Evolutionary conservation across 1,284 basidiomycete genomes (phyloP), one percentile per base, ranked within the genome.

Genomic region (Crucibulum cyathiforme): DNA sequence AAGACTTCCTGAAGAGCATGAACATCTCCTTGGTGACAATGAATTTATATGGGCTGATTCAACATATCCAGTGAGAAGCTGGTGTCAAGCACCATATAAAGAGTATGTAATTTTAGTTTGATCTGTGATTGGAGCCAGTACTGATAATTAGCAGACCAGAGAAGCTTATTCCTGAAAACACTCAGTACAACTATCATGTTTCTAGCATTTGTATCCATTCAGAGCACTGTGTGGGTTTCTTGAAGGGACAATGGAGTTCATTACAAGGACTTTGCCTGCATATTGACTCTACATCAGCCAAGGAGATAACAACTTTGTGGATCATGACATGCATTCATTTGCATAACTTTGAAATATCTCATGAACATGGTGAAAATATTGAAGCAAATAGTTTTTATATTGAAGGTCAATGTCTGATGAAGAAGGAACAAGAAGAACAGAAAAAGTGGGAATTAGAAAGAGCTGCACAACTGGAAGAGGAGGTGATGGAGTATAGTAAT

Each of bases 41-140:
- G 69, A 74, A 46, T 76, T 65, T 35, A 58, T 73, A 8, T 76
- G 74, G 74, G 74, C 72, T 3, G 74, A 76, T 57, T 75, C 74
- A 1, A 71, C 72, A 19, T 76, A 76, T 63, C 61, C 71, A 5
- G 62, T 74, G 12, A 12, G 39, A 41, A 41, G 9, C 9, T 41
- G 39, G 39, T 41, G 39, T 41, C 39, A 41, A n/a, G 39, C n/a
- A n/a, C 39, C 39, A 41, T 41, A 41, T 41, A 41, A 41, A n/a
- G 39, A 41, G 39, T 41, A 61, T 62, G 35, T 41, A 41, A 9
- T 9, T 41, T 41, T n/a, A n/a, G n/a, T n/a, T n/a, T n/a, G n/a
- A 41, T 41, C 39, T 41, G 9, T 41, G n/a, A 9, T 41, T 9
- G n/a, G n/a, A 41, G 9, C 9, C n/a, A n/a, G n/a, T n/a, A 41